Base-by-base conservation (phyloP, 495 filamentous ascomycete species). In the Penicillium soppii region DNA sequence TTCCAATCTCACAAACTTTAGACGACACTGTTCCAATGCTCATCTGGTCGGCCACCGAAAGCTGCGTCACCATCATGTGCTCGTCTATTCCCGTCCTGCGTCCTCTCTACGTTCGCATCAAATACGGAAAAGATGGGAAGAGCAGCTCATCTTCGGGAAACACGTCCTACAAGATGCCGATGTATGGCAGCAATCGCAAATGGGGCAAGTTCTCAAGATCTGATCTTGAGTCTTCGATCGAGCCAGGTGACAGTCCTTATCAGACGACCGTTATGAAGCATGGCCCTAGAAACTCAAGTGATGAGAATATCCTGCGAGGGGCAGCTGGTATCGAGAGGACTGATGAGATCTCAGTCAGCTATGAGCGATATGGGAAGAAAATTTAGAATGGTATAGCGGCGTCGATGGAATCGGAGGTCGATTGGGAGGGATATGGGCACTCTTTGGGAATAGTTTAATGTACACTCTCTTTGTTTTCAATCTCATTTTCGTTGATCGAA, bases 31-130 rank as follows among this genome's bases (percentile, higher is more conserved):
- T 63, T 1, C 54, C 56, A 27, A 60, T 63, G 57, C 59, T 66
- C 35, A 63, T 66, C 49, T 66, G 63, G 63, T 63, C 63, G 3
- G 54, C 57, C 8, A 60, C 63, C 17, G 63, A 66, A 57, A 66
- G 56, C 47, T 51, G 46, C 43, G 54, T 56, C 16, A 66, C 59
- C 2, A 61, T 66, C 10, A 66, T 66, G 59, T 66, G 63, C 47
- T 60, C 59, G 1, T 50, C 57, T 10, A 66, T 66, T 19, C 59
- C 63, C 21, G 59, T 63, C 9, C 59, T 66, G 5, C 59, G 63
- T 4, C 63, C 63, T 46, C 59, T 66, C 6, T 66, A 63, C 36
- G 20, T 58, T 22, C 59, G 57, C 47, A 1, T 63, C 21, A 49
- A 46, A 25, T 59, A 65, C 47, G 57, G 57, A n/a, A 58, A 56